Conservation (phyloP, 176 grass and related monocot genomes). For the Oryza officinalis region DNA sequence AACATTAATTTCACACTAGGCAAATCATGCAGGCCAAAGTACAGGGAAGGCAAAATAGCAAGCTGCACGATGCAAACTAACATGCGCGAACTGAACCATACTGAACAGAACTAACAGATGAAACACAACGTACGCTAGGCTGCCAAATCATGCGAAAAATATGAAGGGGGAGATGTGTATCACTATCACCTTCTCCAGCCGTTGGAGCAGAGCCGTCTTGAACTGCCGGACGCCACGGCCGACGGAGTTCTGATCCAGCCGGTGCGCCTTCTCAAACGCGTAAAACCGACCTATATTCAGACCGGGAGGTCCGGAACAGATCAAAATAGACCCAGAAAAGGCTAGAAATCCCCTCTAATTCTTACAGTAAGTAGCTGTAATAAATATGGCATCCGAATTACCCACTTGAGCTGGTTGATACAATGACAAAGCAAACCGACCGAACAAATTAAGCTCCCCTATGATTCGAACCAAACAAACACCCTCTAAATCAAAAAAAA, state of each 20-base stretch:
- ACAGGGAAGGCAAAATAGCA: conserved; percentile 13
- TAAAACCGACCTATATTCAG: conserved; percentile 78
- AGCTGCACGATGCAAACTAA: not conserved
- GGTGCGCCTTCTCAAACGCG: conserved; percentile 91
- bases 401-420: conserved; percentile 2
- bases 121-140: conserved; percentile 25
- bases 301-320: not conserved
- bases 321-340: conserved; percentile 6
- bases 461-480: conserved; percentile 2
- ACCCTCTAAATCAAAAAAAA: not conserved
- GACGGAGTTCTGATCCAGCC: conserved; percentile 76
- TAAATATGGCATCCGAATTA: not conserved
- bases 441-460: not conserved
- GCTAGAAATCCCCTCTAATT: not conserved
- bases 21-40: conserved; percentile 14
- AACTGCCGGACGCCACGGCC: conserved; percentile 96
- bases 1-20: not conserved
- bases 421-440: not conserved
- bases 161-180: conserved; percentile 17
- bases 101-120: conserved; percentile 26
- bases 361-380: not conserved
- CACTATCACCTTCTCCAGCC: conserved; percentile 87
- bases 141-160: conserved; percentile 33
- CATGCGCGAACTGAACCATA: conserved; percentile 26
- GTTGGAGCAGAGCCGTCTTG: conserved; percentile 82